These are phyloP conservation scores for Cyclospora cayetanensis DNA, from an alignment of 169 alveolate species.

Conservation along the genomic window DNA sequence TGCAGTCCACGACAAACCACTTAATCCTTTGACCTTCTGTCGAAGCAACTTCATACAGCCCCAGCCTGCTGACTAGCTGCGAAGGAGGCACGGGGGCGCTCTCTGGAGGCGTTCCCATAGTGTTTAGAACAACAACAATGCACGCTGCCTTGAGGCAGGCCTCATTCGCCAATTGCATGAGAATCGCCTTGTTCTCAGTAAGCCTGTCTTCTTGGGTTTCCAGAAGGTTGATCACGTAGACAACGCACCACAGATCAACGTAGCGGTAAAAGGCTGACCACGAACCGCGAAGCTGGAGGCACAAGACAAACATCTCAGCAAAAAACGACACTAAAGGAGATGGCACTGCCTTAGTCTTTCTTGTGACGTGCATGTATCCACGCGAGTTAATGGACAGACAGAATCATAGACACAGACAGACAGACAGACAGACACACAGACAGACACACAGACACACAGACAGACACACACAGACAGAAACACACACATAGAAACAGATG, in stretches of 20 bases:
- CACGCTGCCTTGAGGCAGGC: slow-evolving; percentile 27
- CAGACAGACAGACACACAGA: not conserved
- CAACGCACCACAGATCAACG: slow-evolving; percentile 15
- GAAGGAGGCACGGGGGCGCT: not conserved
- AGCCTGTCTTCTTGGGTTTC: slow-evolving; percentile 23
- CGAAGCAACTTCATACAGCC: not conserved
- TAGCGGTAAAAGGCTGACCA: slow-evolving; percentile 33
- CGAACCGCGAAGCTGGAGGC: slow-evolving; percentile 9
- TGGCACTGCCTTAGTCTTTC: too few species aligned
- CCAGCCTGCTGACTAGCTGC: not conserved
- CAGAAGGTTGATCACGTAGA: slow-evolving; percentile 35
- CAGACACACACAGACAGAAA: not conserved
- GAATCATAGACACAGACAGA: not conserved
- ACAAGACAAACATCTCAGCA: not conserved
- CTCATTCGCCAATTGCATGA: not conserved
- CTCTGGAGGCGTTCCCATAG: not conserved
- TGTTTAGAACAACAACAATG: slow-evolving; percentile 26
- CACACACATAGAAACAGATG: not conserved
- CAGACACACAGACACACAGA: not conserved
- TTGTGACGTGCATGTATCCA: too few species aligned
- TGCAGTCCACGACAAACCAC: slow-evolving; percentile 39
- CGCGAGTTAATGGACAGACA: not conserved
- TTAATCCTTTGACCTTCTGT: not conserved
- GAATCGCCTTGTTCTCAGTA: not conserved
- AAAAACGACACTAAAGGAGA: too few species aligned